phyloP scores from a whole-genome alignment of 2,329 filamentous ascomycete species.

The Xylariales sp. region DNA sequence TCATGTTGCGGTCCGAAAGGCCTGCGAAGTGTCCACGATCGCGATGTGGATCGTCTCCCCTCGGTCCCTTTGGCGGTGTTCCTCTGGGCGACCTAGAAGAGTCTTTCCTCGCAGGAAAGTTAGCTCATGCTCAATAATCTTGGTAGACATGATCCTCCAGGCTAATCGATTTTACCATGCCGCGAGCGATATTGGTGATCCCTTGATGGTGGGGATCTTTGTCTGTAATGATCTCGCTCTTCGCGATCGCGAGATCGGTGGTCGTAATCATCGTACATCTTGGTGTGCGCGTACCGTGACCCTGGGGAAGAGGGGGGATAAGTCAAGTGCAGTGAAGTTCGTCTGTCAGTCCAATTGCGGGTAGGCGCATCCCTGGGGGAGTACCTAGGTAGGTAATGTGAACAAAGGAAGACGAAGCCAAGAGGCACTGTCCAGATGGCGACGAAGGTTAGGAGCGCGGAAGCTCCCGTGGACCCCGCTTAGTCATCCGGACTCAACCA shows the following conservation, averaged over 20 bases:
- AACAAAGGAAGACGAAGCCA: background rate
- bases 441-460: background rate
- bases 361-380: background rate
- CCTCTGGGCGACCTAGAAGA: slow-evolving; percentile 28
- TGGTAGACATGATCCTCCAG: slow-evolving; percentile 14
- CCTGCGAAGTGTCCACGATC: slow-evolving; percentile 12
- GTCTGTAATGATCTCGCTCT: slow-evolving; percentile 22
- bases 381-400: background rate
- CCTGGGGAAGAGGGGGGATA: background rate
- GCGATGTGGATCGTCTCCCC: slow-evolving; percentile 23
- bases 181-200: slow-evolving; percentile 28
- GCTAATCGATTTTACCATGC: slow-evolving; percentile 31
- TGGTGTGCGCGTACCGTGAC: background rate
- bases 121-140: slow-evolving; percentile 26
- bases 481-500: background rate
- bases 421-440: background rate
- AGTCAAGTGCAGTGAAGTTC: slow-evolving; percentile 40
- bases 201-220: slow-evolving; percentile 24
- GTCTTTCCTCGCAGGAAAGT: slow-evolving; percentile 30
- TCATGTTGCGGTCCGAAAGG: slow-evolving; percentile 11
- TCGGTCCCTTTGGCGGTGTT: slow-evolving; percentile 22
- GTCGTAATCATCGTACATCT: slow-evolving; percentile 29
- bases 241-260: slow-evolving; percentile 23
- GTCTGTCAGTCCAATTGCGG: too few relatives aligned
- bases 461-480: background rate